A percentile compares a stretch with the other conserved stretches of the same genome.
Conservation (phyloP, 1,284 basidiomycete genomes). For the Irpex lacteus region DNA sequence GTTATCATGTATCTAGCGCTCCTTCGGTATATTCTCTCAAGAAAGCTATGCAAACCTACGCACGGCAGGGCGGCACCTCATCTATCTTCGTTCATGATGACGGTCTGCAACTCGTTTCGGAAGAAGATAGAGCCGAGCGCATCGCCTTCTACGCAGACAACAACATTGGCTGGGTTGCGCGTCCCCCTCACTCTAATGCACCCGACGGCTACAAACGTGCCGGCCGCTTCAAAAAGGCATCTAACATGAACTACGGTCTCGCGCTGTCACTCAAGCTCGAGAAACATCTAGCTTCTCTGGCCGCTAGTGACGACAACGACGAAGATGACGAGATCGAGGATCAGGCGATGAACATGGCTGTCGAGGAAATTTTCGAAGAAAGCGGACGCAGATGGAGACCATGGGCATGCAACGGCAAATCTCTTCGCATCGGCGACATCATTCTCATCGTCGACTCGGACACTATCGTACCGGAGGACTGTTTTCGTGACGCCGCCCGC, state of each 20-base stretch:
- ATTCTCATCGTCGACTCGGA: constrained; percentile 78
- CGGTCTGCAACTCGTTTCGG: constrained; percentile 46
- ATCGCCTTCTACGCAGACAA: constrained; percentile 51
- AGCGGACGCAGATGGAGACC: constrained; percentile 53
- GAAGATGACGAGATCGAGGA: constrained; percentile 52
- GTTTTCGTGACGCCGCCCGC: constrained; percentile 80
- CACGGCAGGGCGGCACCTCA: constrained; percentile 77
- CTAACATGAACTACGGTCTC: constrained; percentile 59
- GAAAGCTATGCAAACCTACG: constrained; percentile 85
- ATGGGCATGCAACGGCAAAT: constrained; percentile 62
- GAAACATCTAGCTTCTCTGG: constrained; percentile 42
- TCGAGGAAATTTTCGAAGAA: constrained; percentile 66
- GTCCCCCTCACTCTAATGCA: constrained; percentile 43
- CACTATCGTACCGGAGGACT: constrained; percentile 86
- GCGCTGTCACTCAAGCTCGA: constrained; percentile 50
- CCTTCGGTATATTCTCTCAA: constrained; percentile 82
- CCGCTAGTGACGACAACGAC: constrained; percentile 26
- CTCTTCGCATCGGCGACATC: constrained; percentile 59
- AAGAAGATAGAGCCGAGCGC: constrained; percentile 34
- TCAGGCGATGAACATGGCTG: constrained; percentile 52
- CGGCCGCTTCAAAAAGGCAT: constrained; percentile 62
- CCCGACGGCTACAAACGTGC: constrained; percentile 49
- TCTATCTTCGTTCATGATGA: constrained; percentile 78
- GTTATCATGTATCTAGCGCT: constrained; percentile 35
- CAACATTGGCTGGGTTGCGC: constrained; percentile 54